Evolutionary conservation across 805 yeast species (phyloP).

Genomic region (Tetrapisispora taiwanensis): DNA sequence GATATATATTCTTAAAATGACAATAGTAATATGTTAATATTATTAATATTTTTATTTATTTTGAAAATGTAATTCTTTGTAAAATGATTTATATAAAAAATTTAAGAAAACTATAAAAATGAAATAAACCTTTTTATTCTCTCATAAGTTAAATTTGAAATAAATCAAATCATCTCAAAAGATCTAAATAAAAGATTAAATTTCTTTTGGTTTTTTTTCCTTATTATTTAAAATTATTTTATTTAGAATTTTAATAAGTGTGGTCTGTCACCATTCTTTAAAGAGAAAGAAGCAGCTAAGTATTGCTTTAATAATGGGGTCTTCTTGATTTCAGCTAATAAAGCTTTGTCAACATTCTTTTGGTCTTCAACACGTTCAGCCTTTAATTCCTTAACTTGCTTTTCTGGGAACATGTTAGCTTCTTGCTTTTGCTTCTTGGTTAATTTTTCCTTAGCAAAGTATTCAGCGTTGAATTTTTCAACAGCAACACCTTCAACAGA

Average conservation of each 20-base stretch:
- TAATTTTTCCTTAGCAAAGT: constrained; percentile 93
- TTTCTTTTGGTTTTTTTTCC: background rate
- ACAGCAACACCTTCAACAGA: constrained; percentile 71
- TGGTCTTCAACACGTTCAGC: constrained; percentile 95
- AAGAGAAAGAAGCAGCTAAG: constrained; percentile 89
- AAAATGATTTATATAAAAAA: constrained; percentile 1
- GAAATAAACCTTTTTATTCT: no score
- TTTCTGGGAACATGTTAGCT: constrained; percentile 81
- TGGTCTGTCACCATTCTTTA: constrained; percentile 97
- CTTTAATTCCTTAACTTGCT: constrained; percentile 75
- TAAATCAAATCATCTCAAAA: no score
- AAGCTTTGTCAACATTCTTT: constrained; percentile 86
- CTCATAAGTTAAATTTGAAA: no score
- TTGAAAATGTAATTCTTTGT: constrained; percentile 1
- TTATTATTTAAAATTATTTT: background rate
- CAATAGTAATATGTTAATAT: no score
- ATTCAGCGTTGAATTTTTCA: constrained; percentile 83
- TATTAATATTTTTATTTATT: constrained; percentile 1
- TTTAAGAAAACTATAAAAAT: background rate
- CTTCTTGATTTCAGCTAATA: constrained; percentile 90
- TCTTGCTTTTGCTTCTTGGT: constrained; percentile 77
- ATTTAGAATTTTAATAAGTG: constrained; percentile 89
- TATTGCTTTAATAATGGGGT: constrained; percentile 95
- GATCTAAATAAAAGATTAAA: background rate
- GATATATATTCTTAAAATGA: no score